These are phyloP conservation scores for Pseudevernia furfuracea DNA, from an alignment of 495 filamentous ascomycete species.

Conservation along the genomic window DNA sequence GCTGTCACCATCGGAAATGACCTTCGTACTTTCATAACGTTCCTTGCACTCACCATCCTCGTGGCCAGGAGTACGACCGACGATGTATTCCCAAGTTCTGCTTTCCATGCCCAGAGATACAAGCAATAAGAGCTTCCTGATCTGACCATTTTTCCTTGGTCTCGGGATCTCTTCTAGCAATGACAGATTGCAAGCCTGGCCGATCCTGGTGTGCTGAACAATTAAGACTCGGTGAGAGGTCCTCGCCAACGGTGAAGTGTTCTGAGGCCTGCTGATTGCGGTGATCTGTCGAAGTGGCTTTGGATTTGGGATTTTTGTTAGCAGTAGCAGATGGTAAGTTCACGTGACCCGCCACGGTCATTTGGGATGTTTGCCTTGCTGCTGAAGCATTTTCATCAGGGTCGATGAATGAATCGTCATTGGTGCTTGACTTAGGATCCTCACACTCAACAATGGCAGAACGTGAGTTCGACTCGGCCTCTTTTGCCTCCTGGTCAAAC, in stretches of 20 bases:
- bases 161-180: background rate
- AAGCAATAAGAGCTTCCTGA: background rate
- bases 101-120: background rate
- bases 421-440: background rate
- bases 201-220: background rate
- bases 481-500: background rate
- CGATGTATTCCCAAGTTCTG: background rate
- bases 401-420: background rate
- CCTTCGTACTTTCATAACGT: background rate
- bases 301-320: background rate
- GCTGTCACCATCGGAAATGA: too few relatives aligned
- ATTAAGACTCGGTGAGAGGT: background rate
- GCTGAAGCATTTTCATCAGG: background rate
- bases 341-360: background rate
- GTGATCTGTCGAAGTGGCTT: background rate
- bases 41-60: background rate
- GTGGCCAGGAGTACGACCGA: background rate
- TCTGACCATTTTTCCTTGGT: background rate
- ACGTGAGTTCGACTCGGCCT: background rate
- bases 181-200: background rate
- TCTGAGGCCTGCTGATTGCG: background rate
- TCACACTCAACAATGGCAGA: background rate
- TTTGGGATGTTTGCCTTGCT: background rate
- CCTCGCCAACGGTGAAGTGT: background rate
- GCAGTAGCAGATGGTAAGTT: background rate